Conservation (phyloP, 345 rosid genomes). For the Gossypium stocksii region DNA sequence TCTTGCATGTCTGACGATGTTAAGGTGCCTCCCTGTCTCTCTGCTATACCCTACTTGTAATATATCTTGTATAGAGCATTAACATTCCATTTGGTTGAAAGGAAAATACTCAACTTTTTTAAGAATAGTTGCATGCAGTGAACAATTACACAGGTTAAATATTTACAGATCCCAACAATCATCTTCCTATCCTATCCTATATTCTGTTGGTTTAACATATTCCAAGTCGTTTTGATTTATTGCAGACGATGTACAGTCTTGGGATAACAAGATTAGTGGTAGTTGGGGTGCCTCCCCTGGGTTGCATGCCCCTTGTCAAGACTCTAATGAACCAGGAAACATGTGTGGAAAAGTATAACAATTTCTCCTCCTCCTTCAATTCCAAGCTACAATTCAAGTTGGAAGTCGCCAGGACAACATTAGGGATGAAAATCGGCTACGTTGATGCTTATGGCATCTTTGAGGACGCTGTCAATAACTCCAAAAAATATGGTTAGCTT, state of each 20-base stretch:
- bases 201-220: neutral
- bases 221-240: neutral
- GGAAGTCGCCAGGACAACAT: constrained; percentile 19
- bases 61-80: neutral
- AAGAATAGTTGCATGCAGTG: neutral
- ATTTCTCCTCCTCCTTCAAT: constrained; percentile 45
- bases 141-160: neutral
- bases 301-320: constrained; percentile 79
- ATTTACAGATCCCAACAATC: neutral
- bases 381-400: constrained; percentile 43
- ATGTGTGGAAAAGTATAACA: constrained; percentile 53
- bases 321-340: constrained; percentile 39
- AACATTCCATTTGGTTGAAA: no score
- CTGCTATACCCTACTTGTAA: neutral
- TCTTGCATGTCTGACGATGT: constrained; percentile 43
- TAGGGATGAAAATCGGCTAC: constrained; percentile 47
- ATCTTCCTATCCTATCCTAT: neutral
- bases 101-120: neutral
- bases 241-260: constrained; percentile 51
- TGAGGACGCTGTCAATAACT: constrained; percentile 43
- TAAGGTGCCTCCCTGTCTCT: constrained; percentile 36
- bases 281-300: constrained; percentile 85
- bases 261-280: constrained; percentile 60
- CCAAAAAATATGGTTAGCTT: constrained; percentile 48
- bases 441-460: constrained; percentile 49